Evolutionary conservation across 2,329 filamentous ascomycete genomes (phyloP).

Genomic region (Aspergillus vadensis): DNA sequence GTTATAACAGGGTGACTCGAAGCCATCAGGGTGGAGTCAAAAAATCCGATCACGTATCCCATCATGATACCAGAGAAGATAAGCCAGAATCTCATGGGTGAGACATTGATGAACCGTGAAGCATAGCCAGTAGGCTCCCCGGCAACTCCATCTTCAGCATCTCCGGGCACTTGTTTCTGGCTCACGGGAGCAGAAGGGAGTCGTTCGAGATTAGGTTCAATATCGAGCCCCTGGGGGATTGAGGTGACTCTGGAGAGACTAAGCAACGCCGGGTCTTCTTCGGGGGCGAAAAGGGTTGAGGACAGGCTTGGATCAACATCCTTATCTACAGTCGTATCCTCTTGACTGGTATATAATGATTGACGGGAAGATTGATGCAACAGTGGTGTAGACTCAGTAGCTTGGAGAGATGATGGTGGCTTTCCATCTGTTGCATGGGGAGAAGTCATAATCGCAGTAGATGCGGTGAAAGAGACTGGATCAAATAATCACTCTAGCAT

Average conservation of each 20-base stretch:
- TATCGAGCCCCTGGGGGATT: constrained; percentile 29
- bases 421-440: background rate
- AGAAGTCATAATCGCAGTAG: background rate
- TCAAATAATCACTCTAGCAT: background rate
- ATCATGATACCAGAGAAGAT: constrained; percentile 63
- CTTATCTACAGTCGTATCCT: background rate
- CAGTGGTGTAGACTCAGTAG: constrained; percentile 6
- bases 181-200: constrained; percentile 19
- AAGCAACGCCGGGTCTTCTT: constrained; percentile 1
- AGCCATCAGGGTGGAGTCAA: constrained; percentile 80
- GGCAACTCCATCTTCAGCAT: constrained; percentile 8
- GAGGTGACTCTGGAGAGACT: constrained; percentile 25
- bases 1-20: constrained; percentile 80
- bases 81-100: constrained; percentile 58
- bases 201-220: constrained; percentile 30
- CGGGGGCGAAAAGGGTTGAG: background rate
- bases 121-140: constrained; percentile 27
- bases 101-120: constrained; percentile 41
- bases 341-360: background rate
- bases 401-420: background rate
- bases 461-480: background rate
- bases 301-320: background rate
- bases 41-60: constrained; percentile 61
- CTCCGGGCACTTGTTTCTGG: constrained; percentile 12
- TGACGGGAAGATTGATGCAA: constrained; percentile 2